Conservation (phyloP, 305 asterid species). For the Caryopteris hybrid region DNA sequence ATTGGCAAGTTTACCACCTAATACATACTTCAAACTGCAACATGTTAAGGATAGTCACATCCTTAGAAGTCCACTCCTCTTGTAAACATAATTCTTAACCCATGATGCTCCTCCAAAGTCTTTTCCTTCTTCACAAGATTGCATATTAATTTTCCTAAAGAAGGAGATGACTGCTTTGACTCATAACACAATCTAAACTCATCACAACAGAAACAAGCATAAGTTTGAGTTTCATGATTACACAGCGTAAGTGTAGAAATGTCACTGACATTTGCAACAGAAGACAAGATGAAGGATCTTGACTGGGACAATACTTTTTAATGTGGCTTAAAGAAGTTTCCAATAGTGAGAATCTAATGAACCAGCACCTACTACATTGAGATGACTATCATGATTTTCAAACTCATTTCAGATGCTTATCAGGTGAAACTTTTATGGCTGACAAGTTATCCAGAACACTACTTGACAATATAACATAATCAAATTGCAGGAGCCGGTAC, state of each 20-base stretch:
- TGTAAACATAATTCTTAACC: not conserved
- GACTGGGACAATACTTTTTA: not conserved
- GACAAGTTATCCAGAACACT: constrained; percentile 3
- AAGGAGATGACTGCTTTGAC: not conserved
- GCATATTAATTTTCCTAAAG: not conserved
- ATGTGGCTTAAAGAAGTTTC: not conserved
- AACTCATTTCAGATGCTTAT: constrained; percentile 6
- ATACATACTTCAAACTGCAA: no score
- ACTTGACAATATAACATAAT: constrained; percentile 12
- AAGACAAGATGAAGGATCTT: constrained; percentile 2
- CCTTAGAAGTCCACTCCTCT: no score
- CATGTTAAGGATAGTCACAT: no score
- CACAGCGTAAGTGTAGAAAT: not conserved
- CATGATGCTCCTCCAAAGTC: not conserved
- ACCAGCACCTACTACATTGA: not conserved
- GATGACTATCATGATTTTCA: constrained; percentile 7
- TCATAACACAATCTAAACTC: not conserved
- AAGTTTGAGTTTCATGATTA: not conserved
- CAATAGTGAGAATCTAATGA: not conserved
- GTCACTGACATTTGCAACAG: not conserved
- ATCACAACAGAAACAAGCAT: not conserved
- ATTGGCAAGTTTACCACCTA: no score
- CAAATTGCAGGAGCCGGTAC: constrained; percentile 25
- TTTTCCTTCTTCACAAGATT: not conserved
- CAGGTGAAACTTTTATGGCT: constrained; percentile 2